Evolutionary conservation across 2,329 filamentous ascomycete species (phyloP), one percentile per base, ranked within the genome.

Genomic region (Trichoderma pleuroti): DNA sequence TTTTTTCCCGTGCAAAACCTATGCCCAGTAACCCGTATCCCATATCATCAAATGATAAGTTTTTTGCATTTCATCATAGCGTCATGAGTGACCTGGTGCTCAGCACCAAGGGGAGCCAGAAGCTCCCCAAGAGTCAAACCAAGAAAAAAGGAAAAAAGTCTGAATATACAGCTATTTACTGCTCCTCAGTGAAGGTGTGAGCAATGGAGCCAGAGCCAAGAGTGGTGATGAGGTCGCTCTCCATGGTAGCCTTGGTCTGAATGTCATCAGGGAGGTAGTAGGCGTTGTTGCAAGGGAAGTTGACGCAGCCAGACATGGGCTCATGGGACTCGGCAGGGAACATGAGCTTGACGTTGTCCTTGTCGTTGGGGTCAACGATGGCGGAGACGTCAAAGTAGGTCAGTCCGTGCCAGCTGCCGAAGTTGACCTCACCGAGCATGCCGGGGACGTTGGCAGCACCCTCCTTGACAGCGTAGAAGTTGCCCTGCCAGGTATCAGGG

Each of bases 381-480:
- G 86, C 86, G 12, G 86, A 88, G 72, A 89, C 86, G 73, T 89
- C 87, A 71, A 86, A 89, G 83, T 84, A 89, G 70, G 84, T 87
- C 71, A 81, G 72, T 73, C 80, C 85, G 66, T 77, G 75, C 79
- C 79, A 86, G 76, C 83, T 85, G 67, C 84, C 80, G 76, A 86
- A 86, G 73, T 80, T 79, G 69, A 86, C 81, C 81, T 86, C 85
- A 68, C 84, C 85, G 70, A 86, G 82, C 84, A 86, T 88, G 74
- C 86, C 86, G 6, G 82, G 77, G 54, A 76, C 75, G 74, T 83
- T 79, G 12, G 76, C 59, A 2, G 77, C 71, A 68, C 86, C 87
- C 32, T 86, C 78, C 52, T 80, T 79, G 73, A 87, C 77, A 57
- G 86, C 81, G 78, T 85, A 84, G 79, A 81, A 86, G 81, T 86